Base-by-base conservation (phyloP, 257 asterid genomes). In the Solanum etuberosum region DNA sequence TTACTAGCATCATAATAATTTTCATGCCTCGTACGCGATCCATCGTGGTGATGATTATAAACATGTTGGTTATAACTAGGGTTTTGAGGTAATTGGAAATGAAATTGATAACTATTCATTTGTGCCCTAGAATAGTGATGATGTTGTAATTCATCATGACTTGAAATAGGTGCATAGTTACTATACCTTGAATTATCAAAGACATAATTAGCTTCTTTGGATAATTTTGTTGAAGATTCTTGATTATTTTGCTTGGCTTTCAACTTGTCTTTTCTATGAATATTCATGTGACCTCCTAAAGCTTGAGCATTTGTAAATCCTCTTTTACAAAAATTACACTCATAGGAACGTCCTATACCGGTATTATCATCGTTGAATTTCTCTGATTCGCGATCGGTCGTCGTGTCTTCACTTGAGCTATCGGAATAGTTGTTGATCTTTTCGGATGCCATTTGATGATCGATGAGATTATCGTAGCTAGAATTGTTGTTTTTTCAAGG, bases 271-370 rank as follows among this genome's bases (percentile, higher is more conserved):
- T 93, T 96, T 85, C 99, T 87, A 71, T 96, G 98, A 86, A 96
- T 95, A 78, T 96, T 96, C 99, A 96, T 95, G 86, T 96, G 99
- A 1, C 99, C 99, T 2, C 99, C 99, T 16, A 96, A 89, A 27
- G 99, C 98, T 57, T 96, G 98, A 4, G 98, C 99, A 86, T 94
- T 96, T 1, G 98, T 96, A 86, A 96, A 96, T 1, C 98, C 98
- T 32, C 97, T 89, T 81, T 94, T 96, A 88, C 99, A 96, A 68
- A 90, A 94, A 73, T 90, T 87, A 90, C 99, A 96, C 90, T 94
- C 98, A 57, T 95, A 96, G 0, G 95, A 92, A 63, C 96, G 86
- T 11, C 97, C 96, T 0, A 87, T 29, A 0, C 95, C 96, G 3
- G 90, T 12, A 42, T 77, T 54, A 68, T 93, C 93, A 6, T 92